Conservation (phyloP, 2,329 filamentous ascomycete species). For the Apiospora hydei region DNA sequence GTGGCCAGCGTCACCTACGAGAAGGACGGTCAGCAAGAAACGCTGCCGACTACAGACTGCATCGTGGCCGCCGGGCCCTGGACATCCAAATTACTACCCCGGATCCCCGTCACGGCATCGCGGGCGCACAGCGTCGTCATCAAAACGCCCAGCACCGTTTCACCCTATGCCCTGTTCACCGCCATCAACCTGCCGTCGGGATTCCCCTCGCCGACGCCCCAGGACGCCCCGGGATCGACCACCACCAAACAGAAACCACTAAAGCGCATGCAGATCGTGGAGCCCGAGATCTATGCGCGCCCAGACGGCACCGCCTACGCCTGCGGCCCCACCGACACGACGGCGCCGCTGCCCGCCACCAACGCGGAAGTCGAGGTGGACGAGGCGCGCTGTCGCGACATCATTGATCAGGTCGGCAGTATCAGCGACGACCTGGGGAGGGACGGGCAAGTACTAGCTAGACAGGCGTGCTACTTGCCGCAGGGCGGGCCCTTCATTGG, state of each 20-base stretch:
- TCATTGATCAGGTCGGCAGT: conserved; percentile 67
- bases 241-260: conserved; percentile 29
- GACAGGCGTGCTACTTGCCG: conserved; percentile 80
- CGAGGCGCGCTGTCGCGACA: conserved; percentile 69
- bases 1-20: conserved; percentile 31
- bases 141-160: conserved; percentile 51
- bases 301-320: conserved; percentile 79
- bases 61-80: conserved; percentile 54
- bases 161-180: conserved; percentile 73
- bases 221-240: conserved; percentile 30
- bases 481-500: conserved; percentile 77
- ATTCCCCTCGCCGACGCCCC: conserved; percentile 48
- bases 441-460: conserved; percentile 64
- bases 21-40: conserved; percentile 32
- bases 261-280: conserved; percentile 53
- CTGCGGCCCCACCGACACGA: conserved; percentile 71
- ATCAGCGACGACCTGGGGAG: conserved; percentile 62
- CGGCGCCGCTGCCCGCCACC: conserved; percentile 66
- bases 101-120: conserved; percentile 49
- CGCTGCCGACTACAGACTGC: conserved; percentile 38
- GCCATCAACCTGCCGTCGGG: conserved; percentile 68
- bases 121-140: conserved; percentile 57
- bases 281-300: conserved; percentile 80
- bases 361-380: conserved; percentile 72
- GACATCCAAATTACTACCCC: conserved; percentile 52